Evolutionary conservation across 495 filamentous ascomycete species (phyloP).

Genomic region (Hyaloscypha variabilis): DNA sequence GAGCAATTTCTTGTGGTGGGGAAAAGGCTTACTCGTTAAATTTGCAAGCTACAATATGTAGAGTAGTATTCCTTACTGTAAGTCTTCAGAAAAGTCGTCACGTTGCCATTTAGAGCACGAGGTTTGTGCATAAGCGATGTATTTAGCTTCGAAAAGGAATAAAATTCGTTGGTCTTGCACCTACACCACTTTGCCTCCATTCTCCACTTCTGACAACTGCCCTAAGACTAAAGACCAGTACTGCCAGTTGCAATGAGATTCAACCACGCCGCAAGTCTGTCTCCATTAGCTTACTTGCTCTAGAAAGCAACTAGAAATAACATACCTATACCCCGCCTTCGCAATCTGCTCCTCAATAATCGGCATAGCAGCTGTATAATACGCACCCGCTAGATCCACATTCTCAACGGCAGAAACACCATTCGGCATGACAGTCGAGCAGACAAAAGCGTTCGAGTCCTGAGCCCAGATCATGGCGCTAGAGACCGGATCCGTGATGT

Average conservation of each 20-base stretch:
- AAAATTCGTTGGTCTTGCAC: neutral
- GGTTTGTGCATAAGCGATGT: neutral
- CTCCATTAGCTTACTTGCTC: neutral
- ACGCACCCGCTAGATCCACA: constrained; percentile 50
- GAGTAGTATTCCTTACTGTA: too few relatives aligned
- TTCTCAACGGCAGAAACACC: constrained; percentile 51
- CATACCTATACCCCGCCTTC: constrained; percentile 54
- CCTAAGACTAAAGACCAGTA: neutral
- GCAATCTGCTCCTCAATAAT: constrained; percentile 65
- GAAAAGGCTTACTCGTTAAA: too few relatives aligned
- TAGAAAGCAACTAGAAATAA: neutral
- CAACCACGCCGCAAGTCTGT: neutral
- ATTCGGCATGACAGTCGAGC: constrained; percentile 52
- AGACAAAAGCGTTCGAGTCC: constrained; percentile 61
- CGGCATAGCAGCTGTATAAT: constrained; percentile 53
- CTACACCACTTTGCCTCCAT: neutral
- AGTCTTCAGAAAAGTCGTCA: neutral
- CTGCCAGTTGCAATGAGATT: neutral
- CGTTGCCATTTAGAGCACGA: neutral
- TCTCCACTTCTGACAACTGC: neutral
- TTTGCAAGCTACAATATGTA: too few relatives aligned
- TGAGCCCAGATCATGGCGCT: constrained; percentile 54
- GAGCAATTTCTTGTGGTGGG: too few relatives aligned
- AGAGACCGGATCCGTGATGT: constrained; percentile 36
- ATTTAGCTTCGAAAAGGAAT: neutral